Conservation (phyloP, 345 rosid species). For the Gossypium stocksii region DNA sequence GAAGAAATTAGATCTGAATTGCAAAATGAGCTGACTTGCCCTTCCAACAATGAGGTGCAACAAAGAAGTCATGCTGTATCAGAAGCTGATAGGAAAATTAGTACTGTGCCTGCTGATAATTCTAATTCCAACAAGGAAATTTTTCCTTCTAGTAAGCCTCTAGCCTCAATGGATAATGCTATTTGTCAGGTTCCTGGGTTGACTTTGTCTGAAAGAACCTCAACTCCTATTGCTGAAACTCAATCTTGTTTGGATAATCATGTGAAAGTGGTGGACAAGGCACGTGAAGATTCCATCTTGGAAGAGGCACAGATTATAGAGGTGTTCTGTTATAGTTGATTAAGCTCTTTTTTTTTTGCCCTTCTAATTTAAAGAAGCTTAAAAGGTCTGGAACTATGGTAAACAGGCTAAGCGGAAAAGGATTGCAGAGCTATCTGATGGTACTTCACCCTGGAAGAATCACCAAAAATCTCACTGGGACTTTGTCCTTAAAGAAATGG, state of each 20-base stretch:
- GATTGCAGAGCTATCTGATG: constrained; percentile 77
- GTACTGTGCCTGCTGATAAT: constrained; percentile 26
- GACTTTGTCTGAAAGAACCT: constrained; percentile 22
- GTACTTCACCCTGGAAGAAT: constrained; percentile 39
- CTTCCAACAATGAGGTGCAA: constrained; percentile 26
- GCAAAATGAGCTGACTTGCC: constrained; percentile 39
- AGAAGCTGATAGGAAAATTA: constrained; percentile 33
- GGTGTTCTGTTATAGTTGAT: constrained; percentile 36
- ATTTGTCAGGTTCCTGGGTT: constrained; percentile 26
- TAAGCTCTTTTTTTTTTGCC: constrained; percentile 1
- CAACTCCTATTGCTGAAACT: constrained; percentile 35
- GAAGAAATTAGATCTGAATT: constrained; percentile 39
- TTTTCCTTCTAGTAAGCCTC: constrained; percentile 30
- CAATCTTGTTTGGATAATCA: constrained; percentile 37
- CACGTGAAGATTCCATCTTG: constrained; percentile 72
- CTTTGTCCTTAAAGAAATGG: constrained; percentile 97
- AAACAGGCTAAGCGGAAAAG: constrained; percentile 85
- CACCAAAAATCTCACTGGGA: constrained; percentile 77
- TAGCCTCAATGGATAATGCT: constrained; percentile 26
- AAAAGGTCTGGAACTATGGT: constrained; percentile 22
- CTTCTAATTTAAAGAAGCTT: not conserved
- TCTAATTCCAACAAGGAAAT: constrained; percentile 29
- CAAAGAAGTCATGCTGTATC: constrained; percentile 31
- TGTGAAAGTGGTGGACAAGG: constrained; percentile 46
- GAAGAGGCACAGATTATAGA: constrained; percentile 86